Base-by-base conservation (phyloP, 129 eudicot genomes). In the Artemisia tridentata region DNA sequence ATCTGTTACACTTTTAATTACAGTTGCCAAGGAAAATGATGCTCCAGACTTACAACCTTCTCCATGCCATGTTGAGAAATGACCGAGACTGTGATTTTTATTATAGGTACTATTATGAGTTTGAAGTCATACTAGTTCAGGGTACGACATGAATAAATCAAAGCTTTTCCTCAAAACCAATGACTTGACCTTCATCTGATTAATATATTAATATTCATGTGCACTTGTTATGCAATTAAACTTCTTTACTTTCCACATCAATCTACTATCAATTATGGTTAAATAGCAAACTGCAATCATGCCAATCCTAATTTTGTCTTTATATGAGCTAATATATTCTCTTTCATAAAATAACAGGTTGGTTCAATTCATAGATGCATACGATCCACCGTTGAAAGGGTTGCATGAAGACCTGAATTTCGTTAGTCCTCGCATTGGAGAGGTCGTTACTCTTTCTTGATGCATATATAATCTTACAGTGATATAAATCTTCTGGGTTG, bases 381-480 rank as follows among this genome's bases (percentile, higher is more conserved):
- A 90, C 49, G 97, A 93, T 84, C 96, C 95, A 63, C 93, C 97
- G 31, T 73, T 95, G 78, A 95, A 95, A 80, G 99, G 99, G 74
- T 79, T 95, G 56, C 99, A 90, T 67, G 99, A 90, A 80, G 99
- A 95, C 82, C 80, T 95, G 71, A 90, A 88, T 81, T 95, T 95
- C 64, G 99, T 95, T 79, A 95, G 99, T 77, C 99, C 99, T 80
- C 89, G 99, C 60, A 90, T 95, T 73, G 99, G 99, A 76, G 99
- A 95, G 99, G 99, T 93, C 46, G 65, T 68, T 65, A 71, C 11
- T 72, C 70, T 71, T 54, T 49, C 63, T 38, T 67, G 57, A 57
- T 56, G 41, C 67, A 72, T 61, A 57, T 34, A 75, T 61, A 21
- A 63, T 75, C 63, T 63, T 65, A 43, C 18, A 20, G 11, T 65